These are phyloP conservation scores for Ascochyta rabiei DNA, from an alignment of 2,329 filamentous ascomycete species.

Conservation along the genomic window DNA sequence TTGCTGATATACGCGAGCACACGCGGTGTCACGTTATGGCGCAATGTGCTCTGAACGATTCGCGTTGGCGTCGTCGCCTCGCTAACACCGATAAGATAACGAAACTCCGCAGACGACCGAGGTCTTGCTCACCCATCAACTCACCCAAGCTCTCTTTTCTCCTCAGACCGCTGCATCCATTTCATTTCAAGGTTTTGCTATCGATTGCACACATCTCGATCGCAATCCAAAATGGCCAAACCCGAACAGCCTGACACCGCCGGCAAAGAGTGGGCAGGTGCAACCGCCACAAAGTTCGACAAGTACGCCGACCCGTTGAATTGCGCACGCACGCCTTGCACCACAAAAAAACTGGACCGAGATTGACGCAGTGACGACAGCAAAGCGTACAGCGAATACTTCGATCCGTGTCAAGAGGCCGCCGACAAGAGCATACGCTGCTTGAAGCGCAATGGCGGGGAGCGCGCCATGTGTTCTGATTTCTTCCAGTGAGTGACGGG, in stretches of 20 bases:
- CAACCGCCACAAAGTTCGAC: conserved; percentile 48
- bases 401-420: conserved; percentile 94
- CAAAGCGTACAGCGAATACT: conserved; percentile 87
- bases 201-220: not conserved
- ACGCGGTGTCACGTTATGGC: conserved; percentile 16
- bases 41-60: not conserved
- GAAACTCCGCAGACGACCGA: conserved; percentile 19
- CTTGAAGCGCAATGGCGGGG: conserved; percentile 84
- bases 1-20: too few species aligned
- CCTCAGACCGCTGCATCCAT: not conserved
- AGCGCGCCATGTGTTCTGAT: conserved; percentile 87
- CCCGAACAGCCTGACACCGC: conserved; percentile 20
- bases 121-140: not conserved
- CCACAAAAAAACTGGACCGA: not conserved
- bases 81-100: conserved; percentile 36
- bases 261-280: conserved; percentile 29
- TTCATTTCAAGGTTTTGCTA: not conserved
- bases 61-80: conserved; percentile 34
- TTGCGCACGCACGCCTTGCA: not conserved
- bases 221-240: conserved; percentile 5
- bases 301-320: conserved; percentile 36
- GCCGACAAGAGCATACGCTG: conserved; percentile 85
- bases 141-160: not conserved
- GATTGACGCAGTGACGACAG: conserved; percentile 55
- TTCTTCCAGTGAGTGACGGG: conserved; percentile 80